A percentile compares a stretch with the other conserved stretches of the same genome.
These are phyloP conservation scores for Cadophora sp. DNA, from an alignment of 2,329 filamentous ascomycete species.

Conservation along the genomic window DNA sequence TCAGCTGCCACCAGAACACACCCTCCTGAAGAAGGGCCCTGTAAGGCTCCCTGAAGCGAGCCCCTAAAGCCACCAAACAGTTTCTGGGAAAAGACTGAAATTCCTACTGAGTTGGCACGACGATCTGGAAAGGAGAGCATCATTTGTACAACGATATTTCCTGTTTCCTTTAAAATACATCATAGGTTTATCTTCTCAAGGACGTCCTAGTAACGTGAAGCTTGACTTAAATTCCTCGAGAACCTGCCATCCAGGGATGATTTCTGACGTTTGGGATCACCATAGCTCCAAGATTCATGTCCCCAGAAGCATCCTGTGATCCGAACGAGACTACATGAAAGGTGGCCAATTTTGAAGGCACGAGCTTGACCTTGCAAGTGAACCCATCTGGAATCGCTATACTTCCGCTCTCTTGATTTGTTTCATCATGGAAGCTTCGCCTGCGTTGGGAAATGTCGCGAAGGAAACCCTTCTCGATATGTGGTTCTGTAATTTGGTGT, in stretches of 20 bases:
- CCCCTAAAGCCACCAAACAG: too few relatives aligned
- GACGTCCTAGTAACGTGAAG: too few relatives aligned
- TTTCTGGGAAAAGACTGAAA: too few relatives aligned
- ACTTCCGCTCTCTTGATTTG: constrained; percentile 4
- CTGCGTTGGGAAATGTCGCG: constrained; percentile 12
- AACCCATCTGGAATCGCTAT: constrained; percentile 20
- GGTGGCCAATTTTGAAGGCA: constrained; percentile 19
- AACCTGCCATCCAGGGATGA: constrained; percentile 25
- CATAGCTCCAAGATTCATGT: constrained; percentile 24
- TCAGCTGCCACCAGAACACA: too few relatives aligned
- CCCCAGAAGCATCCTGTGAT: constrained; percentile 24
- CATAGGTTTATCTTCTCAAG: too few relatives aligned
- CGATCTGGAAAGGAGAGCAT: too few relatives aligned
- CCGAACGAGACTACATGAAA: constrained; percentile 23
- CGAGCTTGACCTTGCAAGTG: constrained; percentile 17
- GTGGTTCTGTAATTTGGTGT: neutral
- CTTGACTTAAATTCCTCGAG: constrained; percentile 21
- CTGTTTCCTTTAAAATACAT: too few relatives aligned
- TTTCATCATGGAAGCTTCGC: constrained; percentile 15
- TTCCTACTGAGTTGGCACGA: too few relatives aligned
- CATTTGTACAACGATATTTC: too few relatives aligned
- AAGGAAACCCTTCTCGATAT: constrained; percentile 13
- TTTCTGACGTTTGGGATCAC: constrained; percentile 28
- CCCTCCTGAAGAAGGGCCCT: too few relatives aligned
- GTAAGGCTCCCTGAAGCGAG: too few relatives aligned